These are phyloP conservation scores for Hypoxylon sp. DNA, from an alignment of 2,329 filamentous ascomycete species.

Conservation along the genomic window DNA sequence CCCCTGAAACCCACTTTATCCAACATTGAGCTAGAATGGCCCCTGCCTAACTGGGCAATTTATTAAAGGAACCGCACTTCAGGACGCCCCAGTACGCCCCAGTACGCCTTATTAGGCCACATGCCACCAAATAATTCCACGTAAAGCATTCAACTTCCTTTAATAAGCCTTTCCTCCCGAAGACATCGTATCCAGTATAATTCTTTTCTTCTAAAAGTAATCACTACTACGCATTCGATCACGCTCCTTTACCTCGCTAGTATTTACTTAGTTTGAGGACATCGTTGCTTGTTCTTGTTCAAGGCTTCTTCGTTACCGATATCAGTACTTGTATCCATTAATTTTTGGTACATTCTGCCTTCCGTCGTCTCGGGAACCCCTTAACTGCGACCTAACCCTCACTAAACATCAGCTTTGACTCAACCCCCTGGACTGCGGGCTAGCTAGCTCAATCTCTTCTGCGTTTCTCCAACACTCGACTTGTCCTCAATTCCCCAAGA, in stretches of 20 bases:
- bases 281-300: conserved; percentile 14
- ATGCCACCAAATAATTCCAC: conserved; percentile 37
- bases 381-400: conserved; percentile 20
- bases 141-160: conserved; percentile 17
- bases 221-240: conserved; percentile 10
- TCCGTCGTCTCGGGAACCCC: conserved; percentile 37
- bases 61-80: conserved; percentile 43
- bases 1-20: conserved; percentile 41
- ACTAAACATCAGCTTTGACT: conserved; percentile 8
- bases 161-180: conserved; percentile 19
- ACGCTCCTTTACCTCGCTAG: conserved; percentile 22
- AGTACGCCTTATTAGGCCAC: conserved; percentile 36
- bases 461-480: conserved; percentile 18
- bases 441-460: conserved; percentile 4
- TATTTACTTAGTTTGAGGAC: conserved; percentile 26
- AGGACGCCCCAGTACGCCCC: conserved; percentile 13
- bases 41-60: conserved; percentile 40
- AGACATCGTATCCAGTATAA: conserved; percentile 23
- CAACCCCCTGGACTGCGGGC: conserved; percentile 12
- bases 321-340: conserved; percentile 10
- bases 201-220: conserved; percentile 21
- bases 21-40: conserved; percentile 32
- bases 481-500: conserved; percentile 28
- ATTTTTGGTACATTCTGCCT: conserved; percentile 17
- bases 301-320: conserved; percentile 3